Conservation (phyloP, 306 rosid genomes). For the Prunus kanzakura region DNA sequence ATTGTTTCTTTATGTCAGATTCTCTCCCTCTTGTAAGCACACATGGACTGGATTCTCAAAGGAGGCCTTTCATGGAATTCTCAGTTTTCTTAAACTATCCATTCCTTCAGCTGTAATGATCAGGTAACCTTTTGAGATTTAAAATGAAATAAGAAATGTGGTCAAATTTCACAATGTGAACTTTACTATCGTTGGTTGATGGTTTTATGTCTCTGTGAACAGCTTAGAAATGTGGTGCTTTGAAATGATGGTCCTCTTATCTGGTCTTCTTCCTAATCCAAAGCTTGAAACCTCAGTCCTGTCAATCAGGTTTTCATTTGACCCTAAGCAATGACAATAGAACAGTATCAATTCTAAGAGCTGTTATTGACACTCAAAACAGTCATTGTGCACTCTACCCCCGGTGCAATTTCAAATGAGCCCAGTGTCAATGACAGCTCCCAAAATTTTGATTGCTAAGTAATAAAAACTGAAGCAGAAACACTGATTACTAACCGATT, state of each 20-base stretch:
- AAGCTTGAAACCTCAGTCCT: slow-evolving; percentile 31
- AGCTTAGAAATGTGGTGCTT: slow-evolving; percentile 34
- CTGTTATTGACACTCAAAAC: no score
- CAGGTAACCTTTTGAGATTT: not conserved
- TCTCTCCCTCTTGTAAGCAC: slow-evolving; percentile 29
- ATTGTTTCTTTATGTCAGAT: slow-evolving; percentile 27
- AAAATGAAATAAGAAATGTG: not conserved
- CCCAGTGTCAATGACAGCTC: no score
- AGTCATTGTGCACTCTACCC: no score
- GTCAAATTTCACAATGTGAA: not conserved
- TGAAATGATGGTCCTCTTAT: slow-evolving; percentile 27
- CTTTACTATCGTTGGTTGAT: not conserved
- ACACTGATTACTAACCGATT: not conserved
- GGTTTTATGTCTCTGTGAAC: not conserved
- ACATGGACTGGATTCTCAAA: slow-evolving; percentile 43
- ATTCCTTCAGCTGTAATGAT: slow-evolving; percentile 40
- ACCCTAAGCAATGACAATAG: not conserved
- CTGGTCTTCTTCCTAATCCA: slow-evolving; percentile 38
- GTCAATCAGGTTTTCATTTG: slow-evolving; percentile 21
- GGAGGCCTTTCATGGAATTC: slow-evolving; percentile 32
- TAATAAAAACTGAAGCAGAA: not conserved
- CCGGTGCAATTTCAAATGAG: no score
- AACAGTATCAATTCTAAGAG: not conserved
- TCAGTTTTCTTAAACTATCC: slow-evolving; percentile 23
- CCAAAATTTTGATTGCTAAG: no score